A percentile compares a stretch with the other conserved stretches of the same genome.
phyloP scores from a whole-genome alignment of 2,329 filamentous ascomycete species.

The Penicillium frequentans region DNA sequence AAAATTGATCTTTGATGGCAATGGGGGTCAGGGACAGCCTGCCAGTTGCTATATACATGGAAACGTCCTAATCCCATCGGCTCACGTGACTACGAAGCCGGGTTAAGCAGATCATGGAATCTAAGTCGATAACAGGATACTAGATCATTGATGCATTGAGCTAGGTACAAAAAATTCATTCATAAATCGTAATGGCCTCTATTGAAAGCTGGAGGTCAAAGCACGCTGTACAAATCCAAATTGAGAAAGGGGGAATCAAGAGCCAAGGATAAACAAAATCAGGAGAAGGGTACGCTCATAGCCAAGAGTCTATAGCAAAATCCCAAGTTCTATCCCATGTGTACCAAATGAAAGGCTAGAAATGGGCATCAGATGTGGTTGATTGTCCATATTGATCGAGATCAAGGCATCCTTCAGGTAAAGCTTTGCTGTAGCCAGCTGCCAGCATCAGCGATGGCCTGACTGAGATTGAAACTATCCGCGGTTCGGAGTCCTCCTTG shows the following conservation, averaged over 20 bases:
- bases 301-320: neutral
- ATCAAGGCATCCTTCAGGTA: conserved; percentile 32
- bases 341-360: neutral
- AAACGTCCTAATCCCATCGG: no score
- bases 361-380: conserved; percentile 10
- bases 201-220: neutral
- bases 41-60: no score
- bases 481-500: conserved; percentile 32
- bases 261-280: neutral
- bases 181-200: neutral
- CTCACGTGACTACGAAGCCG: no score
- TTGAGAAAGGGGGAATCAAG: neutral
- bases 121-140: neutral
- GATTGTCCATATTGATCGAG: conserved; percentile 11
- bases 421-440: conserved; percentile 48
- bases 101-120: no score
- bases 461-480: conserved; percentile 44
- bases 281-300: neutral
- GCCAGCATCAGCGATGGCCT: conserved; percentile 47
- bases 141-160: neutral
- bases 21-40: no score
- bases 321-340: neutral
- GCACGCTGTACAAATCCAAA: neutral
- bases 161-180: neutral
- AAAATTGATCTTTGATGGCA: no score